Percentiles rank a stretch among this genome's conserved stretches.
Conservation (phyloP, 2,329 filamentous ascomycete genomes). For the Alternaria longipes region DNA sequence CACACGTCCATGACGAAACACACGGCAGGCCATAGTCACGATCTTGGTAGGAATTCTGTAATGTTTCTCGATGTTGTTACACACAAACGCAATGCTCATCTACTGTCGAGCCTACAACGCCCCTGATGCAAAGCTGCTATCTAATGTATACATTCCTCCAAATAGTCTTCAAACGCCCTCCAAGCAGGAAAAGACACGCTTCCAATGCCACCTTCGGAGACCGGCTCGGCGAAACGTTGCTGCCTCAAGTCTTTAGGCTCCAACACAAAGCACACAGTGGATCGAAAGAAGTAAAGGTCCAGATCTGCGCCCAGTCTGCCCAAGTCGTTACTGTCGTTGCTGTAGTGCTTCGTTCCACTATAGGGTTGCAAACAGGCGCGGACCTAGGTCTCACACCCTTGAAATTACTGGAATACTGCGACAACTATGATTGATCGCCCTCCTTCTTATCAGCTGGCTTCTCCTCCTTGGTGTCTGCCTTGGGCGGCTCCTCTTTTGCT, state of each 20-base stretch:
- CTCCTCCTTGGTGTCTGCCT: slow-evolving; percentile 33
- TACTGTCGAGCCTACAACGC: slow-evolving; percentile 35
- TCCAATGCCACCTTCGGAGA: slow-evolving; percentile 21
- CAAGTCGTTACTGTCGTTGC: slow-evolving; percentile 31
- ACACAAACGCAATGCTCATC: slow-evolving; percentile 22
- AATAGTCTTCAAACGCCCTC: slow-evolving; percentile 29
- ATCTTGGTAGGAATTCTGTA: slow-evolving; percentile 3
- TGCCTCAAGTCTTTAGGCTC: background rate
- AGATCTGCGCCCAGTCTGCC: slow-evolving; percentile 11
- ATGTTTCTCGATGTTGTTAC: slow-evolving; percentile 23
- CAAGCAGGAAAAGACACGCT: slow-evolving; percentile 19
- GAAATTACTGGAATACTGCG: slow-evolving; percentile 1
- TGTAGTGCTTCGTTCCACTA: slow-evolving; percentile 6
- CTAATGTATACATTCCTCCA: slow-evolving; percentile 44
- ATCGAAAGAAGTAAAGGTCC: slow-evolving; percentile 11
- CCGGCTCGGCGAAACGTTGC: slow-evolving; percentile 21
- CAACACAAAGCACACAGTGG: slow-evolving; percentile 4
- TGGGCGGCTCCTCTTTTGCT: slow-evolving; percentile 39
- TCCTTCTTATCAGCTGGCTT: slow-evolving; percentile 29
- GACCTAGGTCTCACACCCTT: slow-evolving; percentile 4
- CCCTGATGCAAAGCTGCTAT: slow-evolving; percentile 41
- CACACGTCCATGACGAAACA: slow-evolving; percentile 8
- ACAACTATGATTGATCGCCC: slow-evolving; percentile 9
- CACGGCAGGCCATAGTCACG: background rate
- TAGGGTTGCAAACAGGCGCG: background rate